phyloP scores from a whole-genome alignment of 2,329 filamentous ascomycete species.

The Phoma sp. region DNA sequence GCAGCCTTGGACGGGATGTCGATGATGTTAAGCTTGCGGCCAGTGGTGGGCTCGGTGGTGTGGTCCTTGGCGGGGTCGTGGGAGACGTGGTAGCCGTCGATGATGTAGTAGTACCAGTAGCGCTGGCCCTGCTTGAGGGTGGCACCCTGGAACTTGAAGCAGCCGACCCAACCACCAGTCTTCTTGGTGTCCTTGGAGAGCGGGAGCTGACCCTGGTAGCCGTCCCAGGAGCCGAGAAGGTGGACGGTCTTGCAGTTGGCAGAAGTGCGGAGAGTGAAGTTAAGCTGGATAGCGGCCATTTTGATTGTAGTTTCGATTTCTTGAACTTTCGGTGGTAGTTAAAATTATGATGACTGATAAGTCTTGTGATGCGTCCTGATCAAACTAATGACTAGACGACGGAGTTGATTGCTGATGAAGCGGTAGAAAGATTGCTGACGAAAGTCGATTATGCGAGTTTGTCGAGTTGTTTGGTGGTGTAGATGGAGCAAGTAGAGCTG shows the following conservation, averaged over 20 bases:
- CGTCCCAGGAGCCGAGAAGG: conserved; percentile 97
- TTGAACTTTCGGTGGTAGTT: conserved; percentile 32
- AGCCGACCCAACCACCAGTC: conserved; percentile 91
- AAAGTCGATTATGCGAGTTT: conserved; percentile 37
- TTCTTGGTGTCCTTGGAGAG: conserved; percentile 91
- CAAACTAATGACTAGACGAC: conserved; percentile 49
- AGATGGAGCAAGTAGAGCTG: conserved; percentile 58
- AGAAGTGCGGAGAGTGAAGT: conserved; percentile 95
- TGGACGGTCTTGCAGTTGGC: conserved; percentile 97
- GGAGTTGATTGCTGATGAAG: conserved; percentile 42
- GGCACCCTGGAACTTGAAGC: conserved; percentile 90
- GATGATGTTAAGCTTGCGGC: conserved; percentile 96
- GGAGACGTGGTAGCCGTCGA: conserved; percentile 97
- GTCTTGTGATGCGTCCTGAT: conserved; percentile 40
- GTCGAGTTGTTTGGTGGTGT: conserved; percentile 34
- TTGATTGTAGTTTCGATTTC: conserved; percentile 27
- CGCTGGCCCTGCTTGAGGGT: conserved; percentile 87
- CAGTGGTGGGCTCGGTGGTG: conserved; percentile 93
- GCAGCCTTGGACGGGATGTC: conserved; percentile 73
- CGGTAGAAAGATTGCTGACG: conserved; percentile 40
- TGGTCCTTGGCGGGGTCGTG: conserved; percentile 92
- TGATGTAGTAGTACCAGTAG: conserved; percentile 99
- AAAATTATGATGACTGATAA: conserved; percentile 34
- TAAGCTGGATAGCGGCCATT: conserved; percentile 93
- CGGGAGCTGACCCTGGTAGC: conserved; percentile 92